phyloP scores from a whole-genome alignment of 768 basidiomycete genomes.

The Boletus rubroflammeus region DNA sequence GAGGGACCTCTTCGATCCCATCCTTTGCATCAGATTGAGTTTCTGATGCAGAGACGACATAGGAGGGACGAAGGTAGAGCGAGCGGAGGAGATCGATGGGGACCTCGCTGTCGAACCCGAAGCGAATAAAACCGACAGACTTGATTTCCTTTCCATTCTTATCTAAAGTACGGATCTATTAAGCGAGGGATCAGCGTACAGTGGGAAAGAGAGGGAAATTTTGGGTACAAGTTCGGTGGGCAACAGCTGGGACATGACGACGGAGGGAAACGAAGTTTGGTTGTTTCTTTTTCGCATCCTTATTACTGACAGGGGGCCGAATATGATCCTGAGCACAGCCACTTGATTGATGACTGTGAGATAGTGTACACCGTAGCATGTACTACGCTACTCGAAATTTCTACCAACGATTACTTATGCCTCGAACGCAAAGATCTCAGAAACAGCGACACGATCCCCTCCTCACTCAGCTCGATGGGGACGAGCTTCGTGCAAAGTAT shows the following conservation, averaged over 20 bases:
- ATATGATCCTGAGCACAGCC: slow-evolving; percentile 6
- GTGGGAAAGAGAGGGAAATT: background rate
- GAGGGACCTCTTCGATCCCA: slow-evolving; percentile 36
- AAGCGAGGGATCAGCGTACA: slow-evolving; percentile 5
- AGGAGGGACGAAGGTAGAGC: slow-evolving; percentile 85
- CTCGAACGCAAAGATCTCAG: slow-evolving; percentile 51
- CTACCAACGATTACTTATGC: slow-evolving; percentile 46
- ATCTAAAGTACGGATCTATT: slow-evolving; percentile 62
- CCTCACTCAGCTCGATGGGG: slow-evolving; percentile 76
- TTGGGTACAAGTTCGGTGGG: slow-evolving; percentile 18
- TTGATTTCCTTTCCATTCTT: slow-evolving; percentile 73
- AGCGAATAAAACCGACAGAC: slow-evolving; percentile 78
- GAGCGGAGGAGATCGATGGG: slow-evolving; percentile 75
- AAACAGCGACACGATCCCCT: slow-evolving; percentile 85
- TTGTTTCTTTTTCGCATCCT: background rate
- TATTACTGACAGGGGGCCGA: background rate
- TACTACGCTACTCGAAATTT: background rate
- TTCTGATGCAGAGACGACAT: slow-evolving; percentile 46
- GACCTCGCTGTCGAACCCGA: slow-evolving; percentile 89
- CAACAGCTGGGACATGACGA: slow-evolving; percentile 22
- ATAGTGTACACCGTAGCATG: no score
- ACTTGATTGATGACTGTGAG: no score
- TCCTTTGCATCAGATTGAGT: slow-evolving; percentile 37
- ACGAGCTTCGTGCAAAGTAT: slow-evolving; percentile 74
- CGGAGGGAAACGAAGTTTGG: background rate